Evolutionary conservation across 805 yeast species (phyloP), one percentile per base, ranked within the genome.

Genomic region (Cyberlindnera euphorbiiphila): DNA sequence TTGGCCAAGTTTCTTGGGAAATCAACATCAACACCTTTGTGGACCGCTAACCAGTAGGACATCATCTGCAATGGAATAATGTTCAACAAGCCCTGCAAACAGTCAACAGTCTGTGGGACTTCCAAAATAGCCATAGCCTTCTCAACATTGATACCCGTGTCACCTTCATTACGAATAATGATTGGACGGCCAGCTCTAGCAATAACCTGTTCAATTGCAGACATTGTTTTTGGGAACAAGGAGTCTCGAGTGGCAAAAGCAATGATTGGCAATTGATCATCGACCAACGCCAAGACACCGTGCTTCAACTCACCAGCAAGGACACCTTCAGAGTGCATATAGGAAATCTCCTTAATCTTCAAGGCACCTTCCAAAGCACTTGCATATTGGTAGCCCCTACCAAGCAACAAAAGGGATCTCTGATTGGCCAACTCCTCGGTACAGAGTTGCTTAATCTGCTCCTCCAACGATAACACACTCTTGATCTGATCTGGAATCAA

Each of bases 251-350:
- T 91, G 36, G 97, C 98, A 61, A 93, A 80, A 4, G 95, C 95
- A 64, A 93, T 83, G 51, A 93, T 86, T 43, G 99, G 99, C 59
- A 93, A 71, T 46, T 82, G 72, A 53, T 85, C 95, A 65, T 93
- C 99, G 43, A 93, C 97, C 43, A 93, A 74, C 7, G 99, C 99
- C 56, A 93, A 76, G 22, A 87, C 96, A 67, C 99, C 99, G 61
- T 93, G 99, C 65, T 93, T 93, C 66, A 93, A 78, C 68, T 93
- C 99, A 63, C 98, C 99, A 16, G 99, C 98, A 49, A 93, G 78
- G 37, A 93, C 96, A 71, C 98, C 99, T 69, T 93, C 99, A 15
- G 97, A 87, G 64, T 93, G 99, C 87, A 93, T 93, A 64, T 93
- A 93, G 3, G 98, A 91, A 46, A 93, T 93, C 66, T 93, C 99